Percentiles rank a stretch among this genome's conserved stretches.
Evolutionary conservation across 139 green algal genomes (phyloP).

Genomic region (Pleodorina starrii): DNA sequence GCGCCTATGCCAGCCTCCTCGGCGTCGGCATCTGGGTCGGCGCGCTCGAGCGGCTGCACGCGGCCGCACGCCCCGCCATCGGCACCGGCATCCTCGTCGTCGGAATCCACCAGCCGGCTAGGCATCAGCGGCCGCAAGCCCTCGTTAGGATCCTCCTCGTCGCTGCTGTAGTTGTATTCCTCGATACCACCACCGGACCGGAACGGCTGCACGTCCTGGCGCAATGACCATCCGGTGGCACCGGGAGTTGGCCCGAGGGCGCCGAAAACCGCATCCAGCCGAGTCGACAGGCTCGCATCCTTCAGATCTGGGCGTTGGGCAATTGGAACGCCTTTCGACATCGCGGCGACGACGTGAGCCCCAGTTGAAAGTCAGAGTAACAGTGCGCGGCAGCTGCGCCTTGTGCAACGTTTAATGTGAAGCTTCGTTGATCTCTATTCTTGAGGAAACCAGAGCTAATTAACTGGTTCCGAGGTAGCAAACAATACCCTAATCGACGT

Average conservation of each 20-base stretch:
- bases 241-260: neutral
- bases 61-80: neutral
- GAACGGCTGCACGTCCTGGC: constrained; percentile 13
- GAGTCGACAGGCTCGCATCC: neutral
- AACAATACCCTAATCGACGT: too few relatives aligned
- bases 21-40: neutral
- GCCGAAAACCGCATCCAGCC: constrained; percentile 20
- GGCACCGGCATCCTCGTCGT: constrained; percentile 15
- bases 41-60: neutral
- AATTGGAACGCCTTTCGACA: constrained; percentile 31
- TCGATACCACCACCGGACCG: neutral
- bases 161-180: constrained; percentile 19
- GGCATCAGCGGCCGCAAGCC: constrained; percentile 24
- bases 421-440: too few relatives aligned
- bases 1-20: constrained; percentile 22
- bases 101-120: constrained; percentile 14
- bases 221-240: constrained; percentile 12
- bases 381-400: too few relatives aligned
- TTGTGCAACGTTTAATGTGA: too few relatives aligned
- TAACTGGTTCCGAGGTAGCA: too few relatives aligned
- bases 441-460: too few relatives aligned
- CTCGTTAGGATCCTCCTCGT: constrained; percentile 28
- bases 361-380: too few relatives aligned
- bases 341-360: neutral
- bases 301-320: constrained; percentile 17